These are phyloP conservation scores for Rhodotorula mucilaginosa DNA, from an alignment of 1,284 basidiomycete species.

Conservation along the genomic window DNA sequence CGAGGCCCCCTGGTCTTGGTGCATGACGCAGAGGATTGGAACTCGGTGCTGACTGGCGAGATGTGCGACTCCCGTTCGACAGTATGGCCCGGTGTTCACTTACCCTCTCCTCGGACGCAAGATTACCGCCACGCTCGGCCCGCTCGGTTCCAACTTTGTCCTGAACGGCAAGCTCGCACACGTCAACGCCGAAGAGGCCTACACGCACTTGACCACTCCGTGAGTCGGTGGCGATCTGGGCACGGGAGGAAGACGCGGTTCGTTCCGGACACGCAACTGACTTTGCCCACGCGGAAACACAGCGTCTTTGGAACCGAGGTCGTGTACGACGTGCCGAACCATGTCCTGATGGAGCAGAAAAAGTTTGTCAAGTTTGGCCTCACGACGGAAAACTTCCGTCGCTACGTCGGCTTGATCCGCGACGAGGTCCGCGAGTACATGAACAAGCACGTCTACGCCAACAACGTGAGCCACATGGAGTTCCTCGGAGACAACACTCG, in stretches of 20 bases:
- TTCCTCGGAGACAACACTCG: constrained; percentile 11
- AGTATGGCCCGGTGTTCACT: constrained; percentile 81
- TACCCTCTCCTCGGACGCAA: constrained; percentile 80
- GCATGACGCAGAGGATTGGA: too few species aligned
- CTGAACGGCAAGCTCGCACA: constrained; percentile 89
- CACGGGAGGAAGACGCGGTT: too few species aligned
- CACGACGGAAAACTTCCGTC: constrained; percentile 83
- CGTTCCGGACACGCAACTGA: neutral
- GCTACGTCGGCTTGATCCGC: constrained; percentile 87
- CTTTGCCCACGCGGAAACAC: neutral
- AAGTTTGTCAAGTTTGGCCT: constrained; percentile 82
- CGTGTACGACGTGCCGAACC: constrained; percentile 93
- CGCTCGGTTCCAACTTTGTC: constrained; percentile 91
- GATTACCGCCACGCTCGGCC: constrained; percentile 86
- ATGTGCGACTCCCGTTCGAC: neutral
- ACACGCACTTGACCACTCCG: constrained; percentile 58
- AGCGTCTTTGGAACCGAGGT: constrained; percentile 86
- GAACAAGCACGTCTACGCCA: constrained; percentile 33
- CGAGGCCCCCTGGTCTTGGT: constrained; percentile 37
- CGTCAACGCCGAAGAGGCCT: constrained; percentile 94
- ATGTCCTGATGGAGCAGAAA: constrained; percentile 98
- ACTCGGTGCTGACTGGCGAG: too few species aligned
- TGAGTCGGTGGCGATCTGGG: constrained; percentile 4
- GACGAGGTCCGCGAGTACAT: constrained; percentile 59
- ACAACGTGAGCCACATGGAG: constrained; percentile 42